phyloP scores from a whole-genome alignment of 768 basidiomycete species.

The Tricholoma sp. region DNA sequence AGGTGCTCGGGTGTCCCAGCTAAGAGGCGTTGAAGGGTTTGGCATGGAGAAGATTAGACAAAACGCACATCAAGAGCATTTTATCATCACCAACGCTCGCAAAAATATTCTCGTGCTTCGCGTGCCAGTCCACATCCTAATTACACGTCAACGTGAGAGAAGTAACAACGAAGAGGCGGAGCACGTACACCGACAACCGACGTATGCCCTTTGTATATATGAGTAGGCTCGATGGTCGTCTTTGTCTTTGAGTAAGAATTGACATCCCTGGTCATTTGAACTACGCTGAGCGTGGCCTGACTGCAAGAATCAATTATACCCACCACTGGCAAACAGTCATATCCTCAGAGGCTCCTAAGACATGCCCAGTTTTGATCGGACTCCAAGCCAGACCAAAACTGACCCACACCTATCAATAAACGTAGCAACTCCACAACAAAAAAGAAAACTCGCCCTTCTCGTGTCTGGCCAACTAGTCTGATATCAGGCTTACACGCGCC shows the following conservation, averaged over 20 bases:
- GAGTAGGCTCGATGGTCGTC: constrained; percentile 76
- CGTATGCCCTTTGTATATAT: constrained; percentile 81
- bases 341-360: constrained; percentile 92
- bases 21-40: constrained; percentile 22
- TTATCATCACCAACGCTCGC: constrained; percentile 96
- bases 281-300: constrained; percentile 2
- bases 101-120: constrained; percentile 74
- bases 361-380: constrained; percentile 73
- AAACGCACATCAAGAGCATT: constrained; percentile 82
- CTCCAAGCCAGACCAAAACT: constrained; percentile 96
- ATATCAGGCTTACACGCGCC: constrained; percentile 90
- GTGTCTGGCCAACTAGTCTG: constrained; percentile 80
- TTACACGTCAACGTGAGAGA: constrained; percentile 1
- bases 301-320: constrained; percentile 13
- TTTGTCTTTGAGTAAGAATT: constrained; percentile 82
- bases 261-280: constrained; percentile 66
- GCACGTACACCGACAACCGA: constrained; percentile 83
- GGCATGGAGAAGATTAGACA: neutral
- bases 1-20: constrained; percentile 88
- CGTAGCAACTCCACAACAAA: neutral
- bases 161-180: neutral
- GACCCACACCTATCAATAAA: constrained; percentile 8
- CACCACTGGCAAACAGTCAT: constrained; percentile 95
- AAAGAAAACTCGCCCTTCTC: constrained; percentile 72
- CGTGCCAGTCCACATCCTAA: constrained; percentile 97